Evolutionary conservation across 2,329 filamentous ascomycete species (phyloP), one percentile per base, ranked within the genome.

Genomic region (Cercospora zeae-maydis): DNA sequence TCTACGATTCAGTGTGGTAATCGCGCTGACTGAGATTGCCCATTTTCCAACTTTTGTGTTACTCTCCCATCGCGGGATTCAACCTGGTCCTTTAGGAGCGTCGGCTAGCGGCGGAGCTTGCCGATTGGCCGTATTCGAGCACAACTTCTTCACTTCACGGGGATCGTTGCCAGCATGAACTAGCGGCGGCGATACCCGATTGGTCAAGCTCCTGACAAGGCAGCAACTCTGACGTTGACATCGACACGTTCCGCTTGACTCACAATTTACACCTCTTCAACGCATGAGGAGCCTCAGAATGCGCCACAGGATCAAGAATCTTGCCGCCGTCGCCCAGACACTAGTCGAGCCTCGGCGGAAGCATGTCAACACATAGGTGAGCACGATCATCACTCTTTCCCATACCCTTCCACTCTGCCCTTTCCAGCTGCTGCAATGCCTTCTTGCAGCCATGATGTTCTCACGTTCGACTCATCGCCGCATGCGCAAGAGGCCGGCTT

Each of bases 401-500:
- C 19, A 37, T 16, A 24, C 36, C 27, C 30, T 34, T 27, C 37
- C 39, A 19, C 16, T 19, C 39, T 47, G 7, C 30, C 33, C 19
- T 2, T 16, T 19, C 24, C n/a, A 36, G n/a, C 16, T 14, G n/a
- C 16, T 14, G 39, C 19, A 27, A 58, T 58, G 56, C 19, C n/a
- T 24, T n/a, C 36, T 4, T 58, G 56, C 58, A 58, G 58, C 9
- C 67, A 70, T 30, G 27, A 47, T 14, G 14, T 33, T 13, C 64
- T 70, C 45, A n/a, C 19, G 39, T 62, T 74, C 14, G 66, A 71
- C 1, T 64, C 72, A 1, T 79, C 77, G 0, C 58, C 70, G 1
- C 74, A 79, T 62, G 77, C 78, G 6, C 42, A 65, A 13, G 61
- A 75, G 45, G 73, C 71, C 21, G 74, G 74, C 30, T 80, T 75